phyloP scores from a whole-genome alignment of 2,329 filamentous ascomycete species.

The Periconia sp. region DNA sequence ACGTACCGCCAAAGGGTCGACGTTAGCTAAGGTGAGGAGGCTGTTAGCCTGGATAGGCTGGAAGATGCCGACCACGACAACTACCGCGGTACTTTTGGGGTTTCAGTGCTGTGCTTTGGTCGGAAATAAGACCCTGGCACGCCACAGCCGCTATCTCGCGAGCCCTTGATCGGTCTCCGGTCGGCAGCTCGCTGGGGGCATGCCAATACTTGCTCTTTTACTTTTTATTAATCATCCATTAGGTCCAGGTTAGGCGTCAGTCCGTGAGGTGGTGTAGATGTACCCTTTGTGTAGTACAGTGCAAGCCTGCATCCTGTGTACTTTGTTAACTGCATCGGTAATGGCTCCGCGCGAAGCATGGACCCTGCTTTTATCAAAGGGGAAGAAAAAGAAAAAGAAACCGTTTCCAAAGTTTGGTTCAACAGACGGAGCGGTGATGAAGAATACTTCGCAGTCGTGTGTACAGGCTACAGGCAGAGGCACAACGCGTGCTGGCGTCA shows the following conservation, averaged over 20 bases:
- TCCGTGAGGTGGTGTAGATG: too few species aligned
- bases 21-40: constrained; percentile 3
- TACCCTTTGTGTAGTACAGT: too few species aligned
- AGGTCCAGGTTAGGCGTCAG: too few species aligned
- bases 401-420: too few species aligned
- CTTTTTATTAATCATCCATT: too few species aligned
- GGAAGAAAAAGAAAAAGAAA: too few species aligned
- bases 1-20: not conserved
- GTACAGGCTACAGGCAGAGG: not conserved
- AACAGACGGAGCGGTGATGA: too few species aligned
- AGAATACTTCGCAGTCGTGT: not conserved
- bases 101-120: not conserved
- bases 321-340: too few species aligned
- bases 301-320: too few species aligned
- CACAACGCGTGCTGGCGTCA: not conserved
- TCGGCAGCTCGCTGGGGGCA: constrained; percentile 2
- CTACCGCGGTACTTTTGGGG: not conserved
- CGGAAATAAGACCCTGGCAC: constrained; percentile 20
- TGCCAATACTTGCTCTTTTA: not conserved
- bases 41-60: not conserved
- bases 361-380: too few species aligned
- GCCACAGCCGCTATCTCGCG: constrained; percentile 12
- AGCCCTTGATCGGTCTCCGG: not conserved
- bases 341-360: too few species aligned
- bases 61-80: not conserved